Conservation (phyloP, 306 rosid species). For the Rosa multiflora region DNA sequence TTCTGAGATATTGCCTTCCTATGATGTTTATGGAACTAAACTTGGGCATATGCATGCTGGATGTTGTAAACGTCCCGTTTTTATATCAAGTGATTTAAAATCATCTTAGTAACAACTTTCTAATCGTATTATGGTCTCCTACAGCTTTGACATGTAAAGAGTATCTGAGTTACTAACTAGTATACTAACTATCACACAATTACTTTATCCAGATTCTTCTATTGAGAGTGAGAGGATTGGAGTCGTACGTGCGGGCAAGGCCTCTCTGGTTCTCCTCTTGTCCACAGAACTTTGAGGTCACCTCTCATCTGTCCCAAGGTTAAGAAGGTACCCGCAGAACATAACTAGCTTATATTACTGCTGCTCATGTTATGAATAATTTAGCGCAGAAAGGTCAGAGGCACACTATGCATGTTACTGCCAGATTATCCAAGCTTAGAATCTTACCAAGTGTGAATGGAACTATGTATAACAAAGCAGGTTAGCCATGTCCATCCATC, state of each 20-base stretch:
- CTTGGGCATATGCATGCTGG: neutral
- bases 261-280: conserved; percentile 88
- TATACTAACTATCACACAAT: conserved; percentile 24
- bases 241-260: conserved; percentile 76
- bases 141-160: conserved; percentile 18
- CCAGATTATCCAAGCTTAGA: neutral
- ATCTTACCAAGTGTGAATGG: conserved; percentile 92
- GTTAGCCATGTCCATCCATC: conserved; percentile 99
- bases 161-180: neutral
- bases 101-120: conserved; percentile 17
- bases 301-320: too few relatives aligned
- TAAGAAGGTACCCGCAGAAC: too few relatives aligned
- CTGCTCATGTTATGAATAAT: too few relatives aligned
- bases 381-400: too few relatives aligned
- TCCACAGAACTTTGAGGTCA: conserved; percentile 43
- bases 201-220: conserved; percentile 40
- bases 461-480: conserved; percentile 93
- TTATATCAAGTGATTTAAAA: conserved; percentile 2
- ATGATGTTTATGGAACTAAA: neutral
- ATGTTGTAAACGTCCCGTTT: neutral
- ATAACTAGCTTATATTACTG: too few relatives aligned
- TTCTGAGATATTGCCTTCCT: neutral
- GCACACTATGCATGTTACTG: too few relatives aligned
- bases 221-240: conserved; percentile 45
- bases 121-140: conserved; percentile 44